phyloP scores from a whole-genome alignment of 306 rosid species.

The Luffa aegyptiaca region DNA sequence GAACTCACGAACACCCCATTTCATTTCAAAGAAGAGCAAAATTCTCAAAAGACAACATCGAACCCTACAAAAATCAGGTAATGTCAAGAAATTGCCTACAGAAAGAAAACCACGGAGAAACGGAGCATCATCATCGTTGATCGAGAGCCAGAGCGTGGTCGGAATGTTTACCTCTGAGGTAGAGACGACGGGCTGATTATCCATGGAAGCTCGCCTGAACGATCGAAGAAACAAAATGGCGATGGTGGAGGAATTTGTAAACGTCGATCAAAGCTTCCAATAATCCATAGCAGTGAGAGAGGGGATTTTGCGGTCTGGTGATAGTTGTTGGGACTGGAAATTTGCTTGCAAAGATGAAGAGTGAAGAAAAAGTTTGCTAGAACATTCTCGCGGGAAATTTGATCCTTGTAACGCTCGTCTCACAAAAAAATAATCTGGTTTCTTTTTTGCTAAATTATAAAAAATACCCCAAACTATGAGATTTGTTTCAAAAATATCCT shows the following conservation, averaged over 20 bases:
- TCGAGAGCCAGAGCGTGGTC: neutral
- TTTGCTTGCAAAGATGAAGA: too few relatives aligned
- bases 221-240: neutral
- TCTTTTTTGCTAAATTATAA: too few relatives aligned
- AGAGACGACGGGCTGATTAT: neutral
- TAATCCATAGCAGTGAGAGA: too few relatives aligned
- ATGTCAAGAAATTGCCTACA: neutral
- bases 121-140: neutral
- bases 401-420: neutral
- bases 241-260: neutral
- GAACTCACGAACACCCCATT: neutral
- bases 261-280: too few relatives aligned
- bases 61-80: neutral
- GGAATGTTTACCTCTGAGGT: neutral
- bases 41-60: neutral
- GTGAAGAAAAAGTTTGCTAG: neutral
- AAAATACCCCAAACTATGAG: too few relatives aligned
- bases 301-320: neutral
- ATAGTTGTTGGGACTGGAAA: neutral
- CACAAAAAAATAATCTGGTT: neutral
- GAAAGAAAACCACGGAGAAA: neutral
- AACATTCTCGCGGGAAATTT: neutral
- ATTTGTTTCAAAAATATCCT: too few relatives aligned
- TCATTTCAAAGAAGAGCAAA: neutral
- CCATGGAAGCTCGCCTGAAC: neutral